These are phyloP conservation scores for Lichenothelia convexa DNA, from an alignment of 495 filamentous ascomycete genomes.

Conservation along the genomic window DNA sequence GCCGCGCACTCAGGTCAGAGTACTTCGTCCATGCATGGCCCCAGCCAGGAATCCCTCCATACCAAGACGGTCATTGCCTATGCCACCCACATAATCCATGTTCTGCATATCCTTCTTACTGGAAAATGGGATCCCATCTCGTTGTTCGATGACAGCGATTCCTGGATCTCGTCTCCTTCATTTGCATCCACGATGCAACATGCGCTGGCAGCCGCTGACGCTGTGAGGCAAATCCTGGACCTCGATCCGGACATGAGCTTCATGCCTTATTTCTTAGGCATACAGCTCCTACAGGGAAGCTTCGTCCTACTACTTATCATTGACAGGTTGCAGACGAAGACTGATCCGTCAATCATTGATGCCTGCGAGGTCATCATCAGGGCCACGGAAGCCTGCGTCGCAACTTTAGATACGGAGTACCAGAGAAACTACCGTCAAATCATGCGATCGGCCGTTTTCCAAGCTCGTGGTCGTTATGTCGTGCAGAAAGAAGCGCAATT, in stretches of 20 bases:
- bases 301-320: slow-evolving; percentile 38
- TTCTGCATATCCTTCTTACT: slow-evolving; percentile 36
- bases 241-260: slow-evolving; percentile 39
- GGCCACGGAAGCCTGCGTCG: slow-evolving; percentile 40
- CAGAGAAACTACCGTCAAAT: slow-evolving; percentile 8
- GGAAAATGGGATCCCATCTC: slow-evolving; percentile 42
- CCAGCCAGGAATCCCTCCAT: slow-evolving; percentile 1
- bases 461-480: not conserved
- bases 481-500: not conserved
- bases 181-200: slow-evolving; percentile 35
- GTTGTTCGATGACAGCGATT: slow-evolving; percentile 36
- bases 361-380: slow-evolving; percentile 40
- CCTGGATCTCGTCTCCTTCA: slow-evolving; percentile 36
- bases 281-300: slow-evolving; percentile 40
- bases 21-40: not conserved
- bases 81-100: slow-evolving; percentile 34
- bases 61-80: slow-evolving; percentile 11
- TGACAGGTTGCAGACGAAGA: slow-evolving; percentile 36
- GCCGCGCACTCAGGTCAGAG: not conserved
- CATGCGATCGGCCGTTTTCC: not conserved
- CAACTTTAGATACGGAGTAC: slow-evolving; percentile 40
- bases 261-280: slow-evolving; percentile 44
- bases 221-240: slow-evolving; percentile 33
- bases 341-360: slow-evolving; percentile 30
- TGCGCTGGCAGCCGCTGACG: slow-evolving; percentile 34